Conservation (phyloP, 331 rosid genomes). For the Rhamnella rubrinervis region DNA sequence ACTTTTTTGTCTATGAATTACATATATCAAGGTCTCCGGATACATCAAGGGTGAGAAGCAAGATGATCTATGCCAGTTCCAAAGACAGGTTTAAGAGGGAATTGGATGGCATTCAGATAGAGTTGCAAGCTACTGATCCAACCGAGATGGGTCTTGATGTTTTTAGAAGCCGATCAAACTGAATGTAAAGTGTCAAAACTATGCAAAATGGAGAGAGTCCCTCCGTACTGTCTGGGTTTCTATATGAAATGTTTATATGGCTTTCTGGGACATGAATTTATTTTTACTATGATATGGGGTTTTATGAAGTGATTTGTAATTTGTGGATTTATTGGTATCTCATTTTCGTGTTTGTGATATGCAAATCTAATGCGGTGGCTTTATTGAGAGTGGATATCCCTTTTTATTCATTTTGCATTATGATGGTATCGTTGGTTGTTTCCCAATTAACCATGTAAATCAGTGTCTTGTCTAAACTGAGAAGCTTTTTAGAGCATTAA, state of each 20-base stretch:
- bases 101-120: slow-evolving; percentile 49
- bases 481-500: neutral
- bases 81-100: slow-evolving; percentile 55
- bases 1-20: neutral
- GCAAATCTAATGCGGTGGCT: slow-evolving; percentile 12
- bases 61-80: slow-evolving; percentile 48
- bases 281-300: slow-evolving; percentile 9
- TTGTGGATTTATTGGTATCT: slow-evolving; percentile 29
- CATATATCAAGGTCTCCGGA: slow-evolving; percentile 40
- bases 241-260: slow-evolving; percentile 30
- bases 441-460: neutral
- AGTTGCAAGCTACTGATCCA: slow-evolving; percentile 49
- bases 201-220: slow-evolving; percentile 10
- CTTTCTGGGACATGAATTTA: slow-evolving; percentile 23
- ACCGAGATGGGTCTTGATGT: slow-evolving; percentile 42
- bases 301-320: slow-evolving; percentile 28
- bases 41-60: slow-evolving; percentile 44
- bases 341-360: slow-evolving; percentile 20
- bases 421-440: neutral
- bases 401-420: neutral
- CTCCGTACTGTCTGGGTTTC: slow-evolving; percentile 18
- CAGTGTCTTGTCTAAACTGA: neutral
- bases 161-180: slow-evolving; percentile 34
- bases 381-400: slow-evolving; percentile 16
- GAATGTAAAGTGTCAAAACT: neutral